Conservation (phyloP, 2,329 filamentous ascomycete genomes). For the Graphiopsis chlorocephala region DNA sequence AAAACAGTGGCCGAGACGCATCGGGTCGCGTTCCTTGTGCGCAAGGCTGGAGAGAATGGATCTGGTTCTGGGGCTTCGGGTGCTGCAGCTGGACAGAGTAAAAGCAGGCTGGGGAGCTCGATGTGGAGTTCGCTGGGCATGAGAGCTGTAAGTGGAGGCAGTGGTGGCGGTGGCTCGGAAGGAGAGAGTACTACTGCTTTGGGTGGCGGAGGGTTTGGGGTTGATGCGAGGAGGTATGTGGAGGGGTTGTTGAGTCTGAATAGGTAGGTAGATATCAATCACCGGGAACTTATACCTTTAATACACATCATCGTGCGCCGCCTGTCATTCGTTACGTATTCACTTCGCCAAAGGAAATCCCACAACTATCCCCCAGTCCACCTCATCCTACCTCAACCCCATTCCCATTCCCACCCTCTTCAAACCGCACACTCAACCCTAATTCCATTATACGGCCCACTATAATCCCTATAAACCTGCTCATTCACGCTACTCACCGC, state of each 20-base stretch:
- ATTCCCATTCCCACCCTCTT: background rate
- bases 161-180: slow-evolving; percentile 40
- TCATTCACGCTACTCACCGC: background rate
- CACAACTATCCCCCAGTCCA: background rate
- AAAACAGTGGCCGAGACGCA: slow-evolving; percentile 21
- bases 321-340: background rate
- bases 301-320: background rate
- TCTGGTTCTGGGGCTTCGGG: slow-evolving; percentile 16
- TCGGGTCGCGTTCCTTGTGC: slow-evolving; percentile 44
- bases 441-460: background rate
- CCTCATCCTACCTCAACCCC: background rate
- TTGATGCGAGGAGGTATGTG: slow-evolving; percentile 73
- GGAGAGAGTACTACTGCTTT: slow-evolving; percentile 57
- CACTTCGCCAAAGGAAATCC: background rate
- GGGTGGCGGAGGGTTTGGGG: slow-evolving; percentile 62
- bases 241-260: slow-evolving; percentile 68
- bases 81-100: slow-evolving; percentile 16
- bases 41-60: slow-evolving; percentile 36
- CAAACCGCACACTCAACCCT: background rate
- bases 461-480: background rate
- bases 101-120: slow-evolving; percentile 25
- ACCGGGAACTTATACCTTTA: background rate
- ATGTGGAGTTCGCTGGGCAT: slow-evolving; percentile 30
- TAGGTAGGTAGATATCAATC: slow-evolving; percentile 33
- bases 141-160: slow-evolving; percentile 25